phyloP scores from a whole-genome alignment of 1,284 basidiomycete species.

The Irpex rosettiformis region DNA sequence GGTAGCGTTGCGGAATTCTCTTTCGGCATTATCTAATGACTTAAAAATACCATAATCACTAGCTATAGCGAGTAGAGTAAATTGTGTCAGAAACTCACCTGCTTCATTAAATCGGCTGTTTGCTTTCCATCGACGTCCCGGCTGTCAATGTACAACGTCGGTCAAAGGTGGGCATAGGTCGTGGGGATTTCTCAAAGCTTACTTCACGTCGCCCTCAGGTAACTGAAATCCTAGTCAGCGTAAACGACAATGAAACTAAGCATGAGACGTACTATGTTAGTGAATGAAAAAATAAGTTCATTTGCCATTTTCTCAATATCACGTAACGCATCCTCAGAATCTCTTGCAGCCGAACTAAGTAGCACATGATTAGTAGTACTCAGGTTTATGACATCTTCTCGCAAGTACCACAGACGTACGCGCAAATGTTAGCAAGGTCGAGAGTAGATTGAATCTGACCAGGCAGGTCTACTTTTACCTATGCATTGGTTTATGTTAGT shows the following conservation, averaged over 20 bases:
- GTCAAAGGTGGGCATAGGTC: no score
- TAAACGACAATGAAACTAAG: not conserved
- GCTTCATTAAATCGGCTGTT: not conserved
- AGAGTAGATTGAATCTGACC: not conserved
- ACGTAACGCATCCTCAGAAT: not conserved
- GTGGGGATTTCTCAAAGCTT: no score
- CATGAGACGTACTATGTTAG: not conserved
- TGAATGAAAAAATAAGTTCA: slow-evolving; percentile 1
- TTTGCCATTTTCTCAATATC: not conserved
- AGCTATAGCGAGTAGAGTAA: no score
- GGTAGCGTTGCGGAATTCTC: slow-evolving; percentile 1
- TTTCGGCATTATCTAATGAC: slow-evolving; percentile 1
- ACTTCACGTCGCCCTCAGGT: no score
- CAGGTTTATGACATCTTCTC: not conserved
- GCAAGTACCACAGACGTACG: not conserved
- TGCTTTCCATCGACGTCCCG: no score
- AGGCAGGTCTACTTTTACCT: not conserved
- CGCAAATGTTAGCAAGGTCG: not conserved
- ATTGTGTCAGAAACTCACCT: not conserved
- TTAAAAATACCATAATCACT: not conserved
- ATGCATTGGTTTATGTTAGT: not conserved
- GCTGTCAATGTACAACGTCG: no score
- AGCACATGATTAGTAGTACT: not conserved
- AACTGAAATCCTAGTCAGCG: not conserved
- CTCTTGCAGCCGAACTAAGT: not conserved